Percentiles rank a stretch among this genome's conserved stretches.
Evolutionary conservation across 768 basidiomycete genomes (phyloP).

Genomic region (Tubosaeta sp.): DNA sequence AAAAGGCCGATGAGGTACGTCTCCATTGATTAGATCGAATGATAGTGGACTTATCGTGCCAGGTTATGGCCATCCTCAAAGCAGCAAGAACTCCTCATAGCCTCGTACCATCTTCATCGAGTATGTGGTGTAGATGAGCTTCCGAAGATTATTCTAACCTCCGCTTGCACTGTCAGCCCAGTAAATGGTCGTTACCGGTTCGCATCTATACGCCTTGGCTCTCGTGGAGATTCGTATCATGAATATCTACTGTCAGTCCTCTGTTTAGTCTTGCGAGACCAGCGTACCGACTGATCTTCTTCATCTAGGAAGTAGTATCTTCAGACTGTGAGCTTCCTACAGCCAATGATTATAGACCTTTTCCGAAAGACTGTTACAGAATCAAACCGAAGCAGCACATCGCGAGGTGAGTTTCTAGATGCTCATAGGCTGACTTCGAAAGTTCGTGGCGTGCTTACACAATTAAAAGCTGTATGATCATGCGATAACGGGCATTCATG

Average conservation of each 20-base stretch:
- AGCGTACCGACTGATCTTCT: constrained; percentile 3
- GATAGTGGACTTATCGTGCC: neutral
- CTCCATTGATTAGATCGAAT: neutral
- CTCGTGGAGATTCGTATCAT: constrained; percentile 91
- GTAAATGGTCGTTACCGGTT: constrained; percentile 50
- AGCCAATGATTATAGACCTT: neutral
- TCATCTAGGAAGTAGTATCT: constrained; percentile 28
- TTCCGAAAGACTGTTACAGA: constrained; percentile 38
- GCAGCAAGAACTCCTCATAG: constrained; percentile 60
- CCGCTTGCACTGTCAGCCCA: constrained; percentile 34
- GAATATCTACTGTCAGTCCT: constrained; percentile 74
- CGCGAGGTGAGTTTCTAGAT: constrained; percentile 49
- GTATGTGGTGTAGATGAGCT: constrained; percentile 38
- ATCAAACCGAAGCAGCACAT: constrained; percentile 72
- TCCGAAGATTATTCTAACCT: constrained; percentile 7
- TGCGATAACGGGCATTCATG: constrained; percentile 78
- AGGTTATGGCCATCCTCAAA: constrained; percentile 73
- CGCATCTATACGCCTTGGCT: constrained; percentile 83
- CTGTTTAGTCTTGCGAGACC: neutral
- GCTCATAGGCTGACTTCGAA: neutral
- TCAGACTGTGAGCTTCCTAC: constrained; percentile 25
- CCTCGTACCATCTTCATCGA: constrained; percentile 77
- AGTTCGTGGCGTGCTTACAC: neutral
- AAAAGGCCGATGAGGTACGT: constrained; percentile 65
- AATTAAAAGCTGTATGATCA: constrained; percentile 79